Conservation (phyloP, 2,329 filamentous ascomycete genomes). For the Claviceps sp. region DNA sequence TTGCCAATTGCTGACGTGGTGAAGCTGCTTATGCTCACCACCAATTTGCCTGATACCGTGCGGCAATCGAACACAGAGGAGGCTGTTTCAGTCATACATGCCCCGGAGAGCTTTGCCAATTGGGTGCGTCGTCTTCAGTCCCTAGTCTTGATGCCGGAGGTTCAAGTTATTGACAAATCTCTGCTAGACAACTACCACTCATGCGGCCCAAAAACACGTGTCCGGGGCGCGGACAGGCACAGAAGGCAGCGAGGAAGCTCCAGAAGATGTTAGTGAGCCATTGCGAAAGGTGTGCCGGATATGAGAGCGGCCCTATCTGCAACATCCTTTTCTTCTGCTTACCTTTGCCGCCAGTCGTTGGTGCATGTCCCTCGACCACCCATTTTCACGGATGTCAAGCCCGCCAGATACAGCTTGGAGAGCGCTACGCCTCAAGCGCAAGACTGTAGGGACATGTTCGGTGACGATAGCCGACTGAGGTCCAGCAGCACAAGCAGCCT, state of each 20-base stretch:
- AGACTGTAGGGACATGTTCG: conserved; percentile 60
- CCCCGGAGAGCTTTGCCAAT: conserved; percentile 65
- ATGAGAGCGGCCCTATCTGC: background rate
- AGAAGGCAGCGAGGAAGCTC: conserved; percentile 22
- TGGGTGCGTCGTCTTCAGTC: conserved; percentile 46
- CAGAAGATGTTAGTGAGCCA: conserved; percentile 12
- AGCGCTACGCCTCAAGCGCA: conserved; percentile 70
- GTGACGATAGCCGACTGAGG: conserved; percentile 40
- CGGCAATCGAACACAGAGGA: conserved; percentile 55
- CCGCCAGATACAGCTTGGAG: conserved; percentile 50
- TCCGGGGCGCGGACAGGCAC: conserved; percentile 24
- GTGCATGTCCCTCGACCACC: conserved; percentile 46
- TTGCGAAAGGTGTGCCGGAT: conserved; percentile 12
- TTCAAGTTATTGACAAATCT: background rate
- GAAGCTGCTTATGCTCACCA: conserved; percentile 40
- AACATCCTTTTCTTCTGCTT: background rate
- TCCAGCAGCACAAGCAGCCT: conserved; percentile 62
- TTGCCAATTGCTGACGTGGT: conserved; percentile 1
- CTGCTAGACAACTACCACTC: conserved; percentile 28
- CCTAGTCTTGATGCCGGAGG: background rate
- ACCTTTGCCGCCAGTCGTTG: conserved; percentile 4
- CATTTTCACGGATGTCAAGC: conserved; percentile 62
- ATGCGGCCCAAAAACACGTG: conserved; percentile 21
- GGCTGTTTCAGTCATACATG: conserved; percentile 82
- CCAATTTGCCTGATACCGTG: conserved; percentile 42